Evolutionary conservation across 768 basidiomycete species (phyloP), one percentile per base, ranked within the genome.

Genomic region (Sarcodon sp.): DNA sequence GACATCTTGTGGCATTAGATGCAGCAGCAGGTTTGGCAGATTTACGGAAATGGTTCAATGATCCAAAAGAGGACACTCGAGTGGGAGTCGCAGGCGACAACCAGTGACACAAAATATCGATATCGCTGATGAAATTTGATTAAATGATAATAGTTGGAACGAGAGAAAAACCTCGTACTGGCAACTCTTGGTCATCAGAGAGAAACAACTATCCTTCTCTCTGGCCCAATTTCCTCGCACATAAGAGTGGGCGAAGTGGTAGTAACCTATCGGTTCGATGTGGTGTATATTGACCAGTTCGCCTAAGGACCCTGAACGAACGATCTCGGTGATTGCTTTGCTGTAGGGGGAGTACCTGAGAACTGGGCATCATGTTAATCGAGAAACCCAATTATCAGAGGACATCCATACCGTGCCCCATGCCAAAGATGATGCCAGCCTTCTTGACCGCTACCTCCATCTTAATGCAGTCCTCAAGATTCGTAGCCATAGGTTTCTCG

Each of bases 401-500:
- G 21, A 41, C 1, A 8, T 13, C 58, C 70, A 48, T 53, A 87
- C 89, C 89, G 56, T 92, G 90, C 1, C 90, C 85, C 71, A 88
- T 78, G 13, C 85, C 90, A 66, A 90, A 92, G 53, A 92, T 81
- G 37, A 77, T 69, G 0, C 76, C 77, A 2, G 81, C 74, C 33
- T 78, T 71, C 61, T 76, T 79, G 32, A 92, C 71, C 0, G 78
- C 84, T 33, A 68, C 66, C 52, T 86, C 79, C 70, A 92, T 91
- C 60, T 68, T 70, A 44, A 92, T 59, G 50, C 89, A 86, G 53
- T 87, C 87, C 47, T 73, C 69, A 35, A 84, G 56, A 47, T 61
- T 75, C 4, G 85, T 90, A 0, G 88, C 86, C 83, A 93, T 87
- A 0, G 90, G 90, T 60, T 93, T 93, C 72, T 93, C 90, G 62